Conservation (phyloP, 208 protist species). For the Vickermania ingenoplastis region DNA sequence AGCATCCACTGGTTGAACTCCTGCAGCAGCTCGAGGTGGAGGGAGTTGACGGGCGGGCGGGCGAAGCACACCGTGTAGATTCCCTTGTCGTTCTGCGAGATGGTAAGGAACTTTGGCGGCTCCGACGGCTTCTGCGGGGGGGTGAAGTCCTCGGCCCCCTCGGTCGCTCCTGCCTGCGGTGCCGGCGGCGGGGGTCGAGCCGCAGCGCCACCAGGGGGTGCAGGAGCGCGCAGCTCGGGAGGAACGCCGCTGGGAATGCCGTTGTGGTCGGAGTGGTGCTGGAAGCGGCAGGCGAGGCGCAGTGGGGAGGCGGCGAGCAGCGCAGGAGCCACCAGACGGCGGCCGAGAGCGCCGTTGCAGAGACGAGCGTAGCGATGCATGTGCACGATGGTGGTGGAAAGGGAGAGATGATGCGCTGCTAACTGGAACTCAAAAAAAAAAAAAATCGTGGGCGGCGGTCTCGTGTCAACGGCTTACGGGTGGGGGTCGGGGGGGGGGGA, state of each 20-base stretch:
- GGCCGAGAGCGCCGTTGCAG: no score
- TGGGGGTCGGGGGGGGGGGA: no score
- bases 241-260: conserved; percentile 1
- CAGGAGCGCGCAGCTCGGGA: conserved; percentile 4
- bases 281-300: background rate
- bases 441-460: no score
- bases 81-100: conserved; percentile 47
- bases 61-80: conserved; percentile 44
- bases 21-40: conserved; percentile 61
- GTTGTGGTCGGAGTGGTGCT: background rate
- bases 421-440: no score
- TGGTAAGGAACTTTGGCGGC: conserved; percentile 56
- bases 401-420: no score
- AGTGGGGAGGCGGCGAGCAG: background rate
- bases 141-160: conserved; percentile 29
- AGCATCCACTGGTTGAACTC: conserved; percentile 80
- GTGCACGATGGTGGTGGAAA: no score
- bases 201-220: background rate
- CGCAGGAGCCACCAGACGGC: background rate
- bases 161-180: no score
- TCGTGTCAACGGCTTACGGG: no score
- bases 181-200: background rate
- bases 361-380: no score
- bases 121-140: conserved; percentile 59
- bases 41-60: conserved; percentile 55